A percentile compares a stretch with the other conserved stretches of the same genome.
phyloP scores from a whole-genome alignment of 1,284 basidiomycete species.

The Psilocybe mexicana region DNA sequence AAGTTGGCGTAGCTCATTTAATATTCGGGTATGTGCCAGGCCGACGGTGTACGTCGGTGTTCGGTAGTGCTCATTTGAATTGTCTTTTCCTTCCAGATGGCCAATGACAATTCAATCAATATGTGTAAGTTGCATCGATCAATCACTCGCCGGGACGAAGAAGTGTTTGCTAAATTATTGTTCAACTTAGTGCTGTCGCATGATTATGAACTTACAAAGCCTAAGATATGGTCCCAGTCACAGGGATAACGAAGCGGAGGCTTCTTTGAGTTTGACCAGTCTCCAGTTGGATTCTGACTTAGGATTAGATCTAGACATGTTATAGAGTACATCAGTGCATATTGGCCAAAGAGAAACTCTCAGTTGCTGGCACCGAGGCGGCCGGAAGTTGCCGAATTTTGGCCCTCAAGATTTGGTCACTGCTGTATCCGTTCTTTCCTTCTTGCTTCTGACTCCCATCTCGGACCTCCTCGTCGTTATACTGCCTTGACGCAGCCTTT shows the following conservation, averaged over 20 bases:
- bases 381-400: no score
- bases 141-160: neutral
- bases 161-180: neutral
- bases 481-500: no score
- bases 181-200: neutral
- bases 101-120: neutral
- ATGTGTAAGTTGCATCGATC: neutral
- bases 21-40: neutral
- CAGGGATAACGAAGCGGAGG: neutral
- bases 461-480: no score
- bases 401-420: no score
- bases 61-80: neutral
- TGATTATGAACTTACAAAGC: constrained; percentile 5
- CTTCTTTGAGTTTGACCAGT: neutral
- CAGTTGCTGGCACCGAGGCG: no score
- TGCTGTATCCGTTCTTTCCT: no score
- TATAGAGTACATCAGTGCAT: no score
- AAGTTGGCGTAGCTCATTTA: neutral
- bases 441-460: no score
- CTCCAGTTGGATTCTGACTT: neutral
- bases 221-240: neutral
- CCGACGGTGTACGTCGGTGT: neutral
- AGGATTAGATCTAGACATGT: no score
- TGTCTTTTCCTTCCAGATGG: neutral
- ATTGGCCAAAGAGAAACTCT: no score